phyloP scores from a whole-genome alignment of 768 basidiomycete species.

The Lanmaoa rubissima region DNA sequence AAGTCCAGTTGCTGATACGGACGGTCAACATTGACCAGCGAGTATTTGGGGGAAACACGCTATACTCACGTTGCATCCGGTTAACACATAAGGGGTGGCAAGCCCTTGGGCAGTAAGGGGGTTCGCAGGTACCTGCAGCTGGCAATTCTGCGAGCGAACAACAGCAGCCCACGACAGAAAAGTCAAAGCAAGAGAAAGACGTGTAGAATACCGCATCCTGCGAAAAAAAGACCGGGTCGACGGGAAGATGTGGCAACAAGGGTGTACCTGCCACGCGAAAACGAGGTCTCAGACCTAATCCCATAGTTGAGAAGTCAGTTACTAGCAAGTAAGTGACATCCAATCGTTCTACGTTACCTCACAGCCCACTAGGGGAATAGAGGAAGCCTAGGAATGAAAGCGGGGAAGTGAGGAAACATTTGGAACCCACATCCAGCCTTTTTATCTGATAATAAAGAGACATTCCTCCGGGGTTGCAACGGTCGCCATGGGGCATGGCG shows the following conservation, averaged over 20 bases:
- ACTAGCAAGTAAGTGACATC: background rate
- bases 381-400: background rate
- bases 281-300: conserved; percentile 25
- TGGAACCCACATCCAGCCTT: background rate
- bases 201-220: conserved; percentile 12
- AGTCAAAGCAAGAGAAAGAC: conserved; percentile 10
- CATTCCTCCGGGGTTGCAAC: background rate
- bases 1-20: conserved; percentile 27
- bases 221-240: background rate
- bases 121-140: conserved; percentile 18
- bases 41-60: background rate
- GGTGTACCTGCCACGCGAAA: conserved; percentile 23
- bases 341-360: conserved; percentile 6
- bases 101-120: conserved; percentile 27
- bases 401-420: background rate
- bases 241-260: background rate
- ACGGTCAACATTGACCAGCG: background rate
- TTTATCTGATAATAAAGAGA: conserved; percentile 12
- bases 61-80: conserved; percentile 26
- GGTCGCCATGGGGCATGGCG: conserved; percentile 11
- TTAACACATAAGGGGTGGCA: conserved; percentile 27
- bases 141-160: conserved; percentile 24
- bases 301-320: background rate
- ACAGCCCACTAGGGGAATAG: conserved; percentile 8
- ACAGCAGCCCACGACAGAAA: conserved; percentile 13